Conservation (phyloP, 1,284 basidiomycete genomes). For the Ustilago bromivora region DNA sequence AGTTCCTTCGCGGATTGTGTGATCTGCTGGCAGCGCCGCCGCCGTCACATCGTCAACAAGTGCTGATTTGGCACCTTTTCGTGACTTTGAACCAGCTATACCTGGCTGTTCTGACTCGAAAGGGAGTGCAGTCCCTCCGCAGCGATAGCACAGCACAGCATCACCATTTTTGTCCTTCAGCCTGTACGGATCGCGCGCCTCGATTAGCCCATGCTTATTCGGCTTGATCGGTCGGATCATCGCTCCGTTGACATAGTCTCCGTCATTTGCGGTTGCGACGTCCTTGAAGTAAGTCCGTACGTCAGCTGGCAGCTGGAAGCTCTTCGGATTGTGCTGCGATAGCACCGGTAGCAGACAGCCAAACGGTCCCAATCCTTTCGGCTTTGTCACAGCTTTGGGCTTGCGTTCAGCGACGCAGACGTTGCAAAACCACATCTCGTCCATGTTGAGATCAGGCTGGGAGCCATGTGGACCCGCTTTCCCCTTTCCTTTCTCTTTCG, state of each 20-base stretch:
- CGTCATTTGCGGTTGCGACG: conserved; percentile 68
- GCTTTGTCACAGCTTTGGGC: conserved; percentile 31
- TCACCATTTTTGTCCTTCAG: conserved; percentile 86
- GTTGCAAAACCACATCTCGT: conserved; percentile 93
- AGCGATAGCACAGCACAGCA: conserved; percentile 87
- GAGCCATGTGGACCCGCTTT: conserved; percentile 29
- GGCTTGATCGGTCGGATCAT: conserved; percentile 69
- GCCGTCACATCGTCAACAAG: neutral
- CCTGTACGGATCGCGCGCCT: conserved; percentile 89
- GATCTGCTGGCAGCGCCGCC: conserved; percentile 25
- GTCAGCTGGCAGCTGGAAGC: conserved; percentile 90
- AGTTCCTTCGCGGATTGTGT: conserved; percentile 38
- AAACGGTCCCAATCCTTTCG: conserved; percentile 66
- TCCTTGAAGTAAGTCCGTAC: conserved; percentile 87
- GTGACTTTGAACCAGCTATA: neutral
- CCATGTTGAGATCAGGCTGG: conserved; percentile 64
- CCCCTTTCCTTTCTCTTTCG: conserved; percentile 40
- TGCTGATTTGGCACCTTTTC: neutral
- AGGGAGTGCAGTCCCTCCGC: conserved; percentile 81
- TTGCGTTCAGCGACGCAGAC: conserved; percentile 73
- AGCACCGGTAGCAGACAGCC: conserved; percentile 77
- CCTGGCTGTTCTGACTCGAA: conserved; percentile 46
- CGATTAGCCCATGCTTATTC: conserved; percentile 84
- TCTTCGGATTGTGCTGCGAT: conserved; percentile 78
- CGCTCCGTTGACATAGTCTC: conserved; percentile 76